Evolutionary conservation across 2,329 filamentous ascomycete species (phyloP), one percentile per base, ranked within the genome.

Genomic region (Scorias spongiosa): DNA sequence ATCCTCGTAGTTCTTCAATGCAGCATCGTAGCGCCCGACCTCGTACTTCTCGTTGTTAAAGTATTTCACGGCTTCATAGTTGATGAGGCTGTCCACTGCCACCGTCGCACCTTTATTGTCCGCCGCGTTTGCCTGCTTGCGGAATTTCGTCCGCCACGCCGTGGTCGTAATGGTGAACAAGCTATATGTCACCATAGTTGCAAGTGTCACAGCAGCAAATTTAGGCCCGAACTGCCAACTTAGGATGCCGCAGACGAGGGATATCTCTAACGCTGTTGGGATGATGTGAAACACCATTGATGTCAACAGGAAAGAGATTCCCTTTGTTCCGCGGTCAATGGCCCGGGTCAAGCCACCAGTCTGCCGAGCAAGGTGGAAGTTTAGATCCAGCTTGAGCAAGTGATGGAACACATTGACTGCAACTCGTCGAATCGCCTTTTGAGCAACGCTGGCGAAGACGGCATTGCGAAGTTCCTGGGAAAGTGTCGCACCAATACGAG

Each of bases 31-130:
- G 37, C 91, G 78, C 29, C 76, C 74, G 38, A 94, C 85, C 66
- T 98, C 91, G 52, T 87, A 96, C 51, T 83, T 85, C 59, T 98
- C 93, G 57, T 98, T 98, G 69, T 98, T 98, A 68, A 96, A 98
- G 67, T 96, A 94, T 58, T 98, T 98, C 59, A 98, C 91, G 11
- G 93, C 89, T 64, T 98, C 91, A 58, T 95, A 98, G 67, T 98
- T 98, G 70, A 98, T 94, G 42, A 98, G 69, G 1, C 88, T 94
- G 65, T 98, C 91, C 1, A 96, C 88, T 0, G 89, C 89, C 7
- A 96, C 86, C 0, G 89, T 96, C 1, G 89, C 93, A 0, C 86
- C 91, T 59, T 80, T 85, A 64, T 96, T 98, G 55, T 98, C 93
- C 0, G 91, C 93, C 5, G 87, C 86, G 60, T 98, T 98, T 34